Conservation (phyloP, 2,329 filamentous ascomycete species). For the Aspergillus ochraceoroseus region DNA sequence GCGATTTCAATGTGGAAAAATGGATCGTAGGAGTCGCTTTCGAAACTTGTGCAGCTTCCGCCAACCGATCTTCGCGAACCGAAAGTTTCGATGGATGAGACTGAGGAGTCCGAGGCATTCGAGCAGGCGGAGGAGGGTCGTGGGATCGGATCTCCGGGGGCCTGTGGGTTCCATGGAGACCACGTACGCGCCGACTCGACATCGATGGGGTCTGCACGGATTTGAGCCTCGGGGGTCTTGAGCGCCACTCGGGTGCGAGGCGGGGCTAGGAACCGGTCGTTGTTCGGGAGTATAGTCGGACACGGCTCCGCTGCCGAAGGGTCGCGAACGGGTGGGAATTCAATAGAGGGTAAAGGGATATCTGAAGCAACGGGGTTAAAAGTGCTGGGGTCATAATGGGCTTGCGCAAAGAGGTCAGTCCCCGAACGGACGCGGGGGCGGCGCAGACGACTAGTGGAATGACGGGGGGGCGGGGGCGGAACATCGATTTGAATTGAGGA, state of each 20-base stretch:
- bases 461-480: conserved; percentile 45
- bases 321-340: conserved; percentile 33
- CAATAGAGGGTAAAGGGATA: conserved; percentile 43
- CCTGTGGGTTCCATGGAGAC: conserved; percentile 31
- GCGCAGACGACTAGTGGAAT: conserved; percentile 41
- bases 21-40: conserved; percentile 55
- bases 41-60: conserved; percentile 58
- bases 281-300: conserved; percentile 25
- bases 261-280: conserved; percentile 40
- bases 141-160: conserved; percentile 44
- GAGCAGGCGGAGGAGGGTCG: conserved; percentile 57
- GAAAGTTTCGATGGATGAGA: conserved; percentile 56
- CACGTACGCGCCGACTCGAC: conserved; percentile 28
- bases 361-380: conserved; percentile 35
- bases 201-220: conserved; percentile 37
- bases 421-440: conserved; percentile 39
- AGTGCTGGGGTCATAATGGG: conserved; percentile 33
- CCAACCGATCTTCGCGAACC: conserved; percentile 54
- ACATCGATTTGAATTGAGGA: conserved; percentile 37
- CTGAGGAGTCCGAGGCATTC: conserved; percentile 57
- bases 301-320: conserved; percentile 25
- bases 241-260: conserved; percentile 36
- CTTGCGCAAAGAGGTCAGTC: conserved; percentile 35
- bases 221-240: conserved; percentile 46
- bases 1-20: conserved; percentile 46